These are phyloP conservation scores for Withania somnifera DNA, from an alignment of 305 asterid species.

Conservation along the genomic window DNA sequence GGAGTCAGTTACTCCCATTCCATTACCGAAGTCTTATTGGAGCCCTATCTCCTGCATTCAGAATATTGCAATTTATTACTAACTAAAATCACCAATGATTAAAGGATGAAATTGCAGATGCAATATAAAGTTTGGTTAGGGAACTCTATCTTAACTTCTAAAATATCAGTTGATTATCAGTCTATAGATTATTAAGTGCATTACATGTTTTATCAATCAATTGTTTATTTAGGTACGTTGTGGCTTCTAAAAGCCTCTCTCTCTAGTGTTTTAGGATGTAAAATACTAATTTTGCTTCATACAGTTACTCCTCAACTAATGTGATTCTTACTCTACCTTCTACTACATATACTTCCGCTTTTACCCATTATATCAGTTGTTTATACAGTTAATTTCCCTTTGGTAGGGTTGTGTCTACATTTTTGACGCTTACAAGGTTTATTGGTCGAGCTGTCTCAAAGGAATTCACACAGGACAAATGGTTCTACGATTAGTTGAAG, in stretches of 20 bases:
- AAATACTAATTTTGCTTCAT: not conserved
- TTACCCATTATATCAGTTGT: not conserved
- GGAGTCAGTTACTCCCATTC: not conserved
- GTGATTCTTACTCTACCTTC: not conserved
- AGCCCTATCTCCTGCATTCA: not conserved
- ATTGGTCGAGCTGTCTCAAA: constrained; percentile 67
- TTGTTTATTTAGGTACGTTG: not conserved
- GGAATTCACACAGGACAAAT: constrained; percentile 73
- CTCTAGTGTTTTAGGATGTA: not conserved
- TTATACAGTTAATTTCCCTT: not conserved
- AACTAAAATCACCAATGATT: not conserved
- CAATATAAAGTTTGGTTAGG: not conserved
- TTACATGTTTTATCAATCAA: not conserved
- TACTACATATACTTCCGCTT: not conserved
- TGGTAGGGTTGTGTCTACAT: constrained; percentile 81
- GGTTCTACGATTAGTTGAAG: constrained; percentile 77
- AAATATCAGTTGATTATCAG: not conserved
- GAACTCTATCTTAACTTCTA: not conserved
- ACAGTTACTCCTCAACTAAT: not conserved
- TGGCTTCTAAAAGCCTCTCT: not conserved
- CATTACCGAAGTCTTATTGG: not conserved
- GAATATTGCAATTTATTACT: not conserved
- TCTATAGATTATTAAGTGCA: not conserved
- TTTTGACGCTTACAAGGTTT: constrained; percentile 68
- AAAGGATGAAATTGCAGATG: not conserved